Base-by-base conservation (phyloP, 495 filamentous ascomycete genomes). In the Penicillium parvum region DNA sequence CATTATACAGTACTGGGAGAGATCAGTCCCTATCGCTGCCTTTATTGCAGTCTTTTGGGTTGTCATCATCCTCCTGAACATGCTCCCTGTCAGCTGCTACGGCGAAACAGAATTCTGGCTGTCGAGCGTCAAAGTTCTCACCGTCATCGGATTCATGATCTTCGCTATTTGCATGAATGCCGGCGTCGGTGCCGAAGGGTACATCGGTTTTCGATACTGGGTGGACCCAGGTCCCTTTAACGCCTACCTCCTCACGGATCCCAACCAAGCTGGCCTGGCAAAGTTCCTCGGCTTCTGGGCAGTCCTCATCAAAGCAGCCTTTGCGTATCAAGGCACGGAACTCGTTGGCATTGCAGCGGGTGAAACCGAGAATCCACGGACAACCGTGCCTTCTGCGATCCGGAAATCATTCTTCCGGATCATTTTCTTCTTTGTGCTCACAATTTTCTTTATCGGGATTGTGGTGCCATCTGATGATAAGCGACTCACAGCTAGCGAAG, bases 1-100 rank as follows among this genome's bases (percentile, higher is more conserved):
- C 16, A 76, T 86, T 37, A 81, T 87, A 21, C 72, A 80, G 37
- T 87, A 76, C 55, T 88, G 84, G 84, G 61, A 79, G 16, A 49
- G 58, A 8, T 38, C 60, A n/a, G 64, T 80, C 16, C 78, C 71
- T 35, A 65, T 68, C 48, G 79, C 76, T 19, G 78, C 77, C 29
- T 81, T 82, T 56, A 86, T 87, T 51, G 67, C 77, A 12, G 60
- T 89, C 35, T 78, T 85, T 59, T 81, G 82, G 63, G 69, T 79
- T 21, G 40, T 82, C 26, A 78, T 88, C 43, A 51, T 85, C 5
- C 45, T 55, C 17, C 66, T 85, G 50, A 83, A 84, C 51, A 69
- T 75, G 42, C 66, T 86, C 23, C 72, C 71, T 1, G 69, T 75
- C 37, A 45, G 49, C 10, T 69, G 69, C 17, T 62, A 47, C 14